Percentiles rank a stretch among this genome's conserved stretches.
Conservation (phyloP, 345 rosid genomes). For the Populus simonii region DNA sequence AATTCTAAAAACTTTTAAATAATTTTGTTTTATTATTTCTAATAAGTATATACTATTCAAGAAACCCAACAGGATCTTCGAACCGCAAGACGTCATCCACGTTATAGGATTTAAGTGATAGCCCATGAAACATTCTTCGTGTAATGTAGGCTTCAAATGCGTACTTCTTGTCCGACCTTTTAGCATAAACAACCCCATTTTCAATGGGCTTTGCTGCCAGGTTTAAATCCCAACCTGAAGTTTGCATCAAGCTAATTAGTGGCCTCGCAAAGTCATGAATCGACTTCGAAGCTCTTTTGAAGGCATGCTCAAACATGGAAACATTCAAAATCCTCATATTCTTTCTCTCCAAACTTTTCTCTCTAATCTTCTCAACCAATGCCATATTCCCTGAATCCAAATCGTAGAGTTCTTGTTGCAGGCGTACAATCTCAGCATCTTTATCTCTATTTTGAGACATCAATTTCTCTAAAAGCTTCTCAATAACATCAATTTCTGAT, state of each 20-base stretch:
- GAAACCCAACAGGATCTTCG: slow-evolving; percentile 36
- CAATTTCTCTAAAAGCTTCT: slow-evolving; percentile 38
- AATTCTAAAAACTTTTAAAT: too few species aligned
- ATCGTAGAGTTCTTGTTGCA: slow-evolving; percentile 34
- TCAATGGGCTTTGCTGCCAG: slow-evolving; percentile 46
- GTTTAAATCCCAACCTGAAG: slow-evolving; percentile 57
- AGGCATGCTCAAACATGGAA: slow-evolving; percentile 33
- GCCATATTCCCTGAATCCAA: slow-evolving; percentile 27
- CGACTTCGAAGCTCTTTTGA: slow-evolving; percentile 44
- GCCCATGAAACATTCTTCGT: slow-evolving; percentile 50
- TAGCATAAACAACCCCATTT: slow-evolving; percentile 37
- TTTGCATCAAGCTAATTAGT: slow-evolving; percentile 60
- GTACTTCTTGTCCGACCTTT: slow-evolving; percentile 55
- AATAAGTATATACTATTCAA: too few species aligned
- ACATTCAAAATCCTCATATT: slow-evolving; percentile 20
- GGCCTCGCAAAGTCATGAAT: slow-evolving; percentile 64
- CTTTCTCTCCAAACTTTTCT: slow-evolving; percentile 23
- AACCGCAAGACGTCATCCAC: slow-evolving; percentile 38
- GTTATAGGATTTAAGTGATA: slow-evolving; percentile 29
- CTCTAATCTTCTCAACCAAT: slow-evolving; percentile 34
- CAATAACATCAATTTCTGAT: slow-evolving; percentile 36
- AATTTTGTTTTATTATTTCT: too few species aligned
- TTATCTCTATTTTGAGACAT: slow-evolving; percentile 36
- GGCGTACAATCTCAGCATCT: slow-evolving; percentile 33
- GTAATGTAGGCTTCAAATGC: slow-evolving; percentile 63